phyloP scores from a whole-genome alignment of 306 rosid genomes.

The Ammopiptanthus mongolicus region DNA sequence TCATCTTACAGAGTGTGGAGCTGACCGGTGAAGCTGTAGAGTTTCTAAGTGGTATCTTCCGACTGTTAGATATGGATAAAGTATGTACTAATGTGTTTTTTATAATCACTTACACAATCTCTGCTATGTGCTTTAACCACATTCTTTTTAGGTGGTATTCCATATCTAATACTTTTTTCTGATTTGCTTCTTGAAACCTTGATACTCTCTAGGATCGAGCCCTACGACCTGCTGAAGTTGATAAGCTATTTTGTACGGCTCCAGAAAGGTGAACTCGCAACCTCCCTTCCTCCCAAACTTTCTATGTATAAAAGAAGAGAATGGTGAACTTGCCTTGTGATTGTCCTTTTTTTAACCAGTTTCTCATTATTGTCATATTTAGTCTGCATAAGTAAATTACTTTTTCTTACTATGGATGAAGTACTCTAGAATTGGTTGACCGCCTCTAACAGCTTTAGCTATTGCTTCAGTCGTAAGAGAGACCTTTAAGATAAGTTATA shows the following conservation, averaged over 20 bases:
- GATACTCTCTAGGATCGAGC: slow-evolving; percentile 71
- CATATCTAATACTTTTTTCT: slow-evolving; percentile 1
- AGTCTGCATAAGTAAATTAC: not conserved
- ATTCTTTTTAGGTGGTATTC: slow-evolving; percentile 14
- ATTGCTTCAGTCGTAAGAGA: not conserved
- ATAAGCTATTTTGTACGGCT: slow-evolving; percentile 77
- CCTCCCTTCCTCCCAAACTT: not conserved
- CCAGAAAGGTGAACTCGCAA: slow-evolving; percentile 69
- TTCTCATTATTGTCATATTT: not conserved
- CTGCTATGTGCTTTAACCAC: not conserved
- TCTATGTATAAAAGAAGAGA: slow-evolving; percentile 22
- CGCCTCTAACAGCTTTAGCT: not conserved
- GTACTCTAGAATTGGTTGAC: not conserved
- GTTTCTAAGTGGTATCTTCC: slow-evolving; percentile 78
- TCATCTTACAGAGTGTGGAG: slow-evolving; percentile 78
- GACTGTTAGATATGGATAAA: slow-evolving; percentile 70
- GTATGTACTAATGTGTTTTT: slow-evolving; percentile 44
- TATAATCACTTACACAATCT: not conserved
- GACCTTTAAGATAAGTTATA: not conserved
- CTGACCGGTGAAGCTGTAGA: slow-evolving; percentile 80
- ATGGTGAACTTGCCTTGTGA: slow-evolving; percentile 30
- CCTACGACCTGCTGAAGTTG: slow-evolving; percentile 64
- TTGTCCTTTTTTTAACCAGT: not conserved
- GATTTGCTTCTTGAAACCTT: slow-evolving; percentile 30
- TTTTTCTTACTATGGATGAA: not conserved